Base-by-base conservation (phyloP, 179 eudicot genomes). In the Carnegiea gigantea region DNA sequence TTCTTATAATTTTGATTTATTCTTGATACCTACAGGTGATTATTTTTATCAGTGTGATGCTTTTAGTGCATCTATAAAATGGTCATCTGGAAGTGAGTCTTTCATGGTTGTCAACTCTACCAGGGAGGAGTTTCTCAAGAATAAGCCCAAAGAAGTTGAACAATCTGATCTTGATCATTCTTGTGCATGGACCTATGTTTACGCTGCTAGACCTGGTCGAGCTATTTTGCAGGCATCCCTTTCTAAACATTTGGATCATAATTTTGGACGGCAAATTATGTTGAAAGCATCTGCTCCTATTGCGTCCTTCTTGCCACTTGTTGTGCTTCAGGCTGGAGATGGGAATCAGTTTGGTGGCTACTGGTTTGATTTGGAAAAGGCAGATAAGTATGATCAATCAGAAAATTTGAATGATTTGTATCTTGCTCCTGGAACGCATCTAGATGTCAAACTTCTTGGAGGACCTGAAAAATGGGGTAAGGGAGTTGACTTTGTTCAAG, bases 301-400 rank as follows among this genome's bases (percentile, higher is more conserved):
- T 88, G 93, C 91, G 62, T 92, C 98, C 54, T 93, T 90, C 86
- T 72, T 73, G 80, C 95, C 97, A 26, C 95, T 95, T 73, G 74
- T 78, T 54, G 79, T 91, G 85, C 88, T 79, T 83, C 98, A 93
- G 87, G 93, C 84, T 60, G 88, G 97, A 86, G 94, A 95, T 83
- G 98, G 98, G 64, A 95, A 91, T 84, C 92, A 89, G 76, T 92
- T 83, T 91, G 98, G 98, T 87, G 98, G 98, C 71, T 93, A 92
- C 84, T 91, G 94, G 94, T 88, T 91, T 82, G 88, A 91, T 88
- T 85, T 84, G 85, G 86, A 84, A 75, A 86, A 88, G 77, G 82
- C 79, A 79, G 89, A 82, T 85, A 74, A 77, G 4, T 65, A 43
- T 65, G 78, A 86, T 73, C 77, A 84, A 81, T 79, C 86, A 44